Evolutionary conservation across 1,139 yeast genomes (phyloP).

Genomic region (Protomyces lactucae-debilis): DNA sequence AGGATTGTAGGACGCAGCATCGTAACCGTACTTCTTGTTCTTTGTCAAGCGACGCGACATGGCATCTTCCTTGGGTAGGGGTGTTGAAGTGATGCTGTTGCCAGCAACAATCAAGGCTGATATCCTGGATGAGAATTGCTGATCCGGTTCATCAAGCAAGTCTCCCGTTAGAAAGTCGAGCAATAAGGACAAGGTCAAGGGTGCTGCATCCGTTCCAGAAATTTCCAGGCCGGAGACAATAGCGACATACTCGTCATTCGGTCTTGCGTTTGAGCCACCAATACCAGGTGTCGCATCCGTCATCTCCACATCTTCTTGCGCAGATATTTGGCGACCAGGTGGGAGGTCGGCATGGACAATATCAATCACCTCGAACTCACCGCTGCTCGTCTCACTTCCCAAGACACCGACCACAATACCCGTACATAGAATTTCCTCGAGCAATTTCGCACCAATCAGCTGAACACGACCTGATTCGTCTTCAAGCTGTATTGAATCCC

Average conservation of each 20-base stretch:
- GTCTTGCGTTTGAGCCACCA: not conserved
- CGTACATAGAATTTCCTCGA: constrained; percentile 60
- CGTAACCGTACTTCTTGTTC: constrained; percentile 34
- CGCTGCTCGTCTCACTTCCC: constrained; percentile 81
- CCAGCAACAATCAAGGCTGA: constrained; percentile 69
- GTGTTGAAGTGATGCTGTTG: constrained; percentile 51
- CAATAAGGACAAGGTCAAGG: constrained; percentile 55
- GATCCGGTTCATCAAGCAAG: constrained; percentile 40
- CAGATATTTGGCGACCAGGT: constrained; percentile 45
- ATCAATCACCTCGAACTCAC: constrained; percentile 80
- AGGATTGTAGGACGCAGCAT: constrained; percentile 34
- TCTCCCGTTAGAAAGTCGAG: constrained; percentile 71
- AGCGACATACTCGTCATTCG: constrained; percentile 46
- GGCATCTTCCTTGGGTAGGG: constrained; percentile 33
- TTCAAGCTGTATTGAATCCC: constrained; percentile 68
- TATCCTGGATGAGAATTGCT: constrained; percentile 41
- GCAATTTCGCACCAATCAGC: constrained; percentile 60
- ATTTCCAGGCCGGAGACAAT: constrained; percentile 70
- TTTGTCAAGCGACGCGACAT: constrained; percentile 33
- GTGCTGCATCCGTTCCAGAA: constrained; percentile 45
- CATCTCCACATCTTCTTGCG: not conserved
- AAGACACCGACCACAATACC: constrained; percentile 81
- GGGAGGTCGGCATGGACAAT: constrained; percentile 63
- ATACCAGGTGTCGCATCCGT: not conserved
- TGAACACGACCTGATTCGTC: constrained; percentile 90